These are phyloP conservation scores for Halophytophthora polymorphica DNA, from an alignment of 352 stramenopile genomes.

Conservation along the genomic window DNA sequence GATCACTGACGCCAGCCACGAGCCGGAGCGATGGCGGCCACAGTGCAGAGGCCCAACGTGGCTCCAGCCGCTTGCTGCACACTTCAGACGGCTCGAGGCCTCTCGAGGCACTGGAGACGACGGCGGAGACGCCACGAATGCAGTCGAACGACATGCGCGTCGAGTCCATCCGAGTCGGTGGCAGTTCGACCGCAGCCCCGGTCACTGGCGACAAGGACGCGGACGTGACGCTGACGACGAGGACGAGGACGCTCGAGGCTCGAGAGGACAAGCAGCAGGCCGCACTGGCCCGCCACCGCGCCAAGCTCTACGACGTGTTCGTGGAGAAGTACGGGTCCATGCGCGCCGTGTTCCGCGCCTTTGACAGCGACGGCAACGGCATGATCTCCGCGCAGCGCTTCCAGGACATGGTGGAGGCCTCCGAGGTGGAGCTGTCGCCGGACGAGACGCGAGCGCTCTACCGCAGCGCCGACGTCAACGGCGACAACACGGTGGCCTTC, in stretches of 20 bases:
- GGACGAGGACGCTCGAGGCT: too few species aligned
- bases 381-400: constrained; percentile 78
- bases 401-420: constrained; percentile 65
- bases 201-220: too few species aligned
- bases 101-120: background rate
- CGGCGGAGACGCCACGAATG: background rate
- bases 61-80: background rate
- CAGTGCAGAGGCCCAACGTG: background rate
- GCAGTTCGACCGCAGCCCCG: too few species aligned
- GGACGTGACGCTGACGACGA: too few species aligned
- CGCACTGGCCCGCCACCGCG: constrained; percentile 34
- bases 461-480: constrained; percentile 54
- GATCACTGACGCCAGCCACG: constrained; percentile 6
- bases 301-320: constrained; percentile 61
- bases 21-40: constrained; percentile 12
- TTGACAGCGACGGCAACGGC: constrained; percentile 61
- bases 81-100: background rate
- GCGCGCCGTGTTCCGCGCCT: constrained; percentile 69
- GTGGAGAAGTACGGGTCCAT: constrained; percentile 77
- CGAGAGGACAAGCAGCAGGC: constrained; percentile 18
- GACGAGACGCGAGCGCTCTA: constrained; percentile 51
- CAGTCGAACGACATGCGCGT: constrained; percentile 1
- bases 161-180: too few species aligned
- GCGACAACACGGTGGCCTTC: constrained; percentile 71
- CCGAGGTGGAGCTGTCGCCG: constrained; percentile 45